phyloP scores from a whole-genome alignment of 208 protist species.

The Wallacemonas collosoma region DNA sequence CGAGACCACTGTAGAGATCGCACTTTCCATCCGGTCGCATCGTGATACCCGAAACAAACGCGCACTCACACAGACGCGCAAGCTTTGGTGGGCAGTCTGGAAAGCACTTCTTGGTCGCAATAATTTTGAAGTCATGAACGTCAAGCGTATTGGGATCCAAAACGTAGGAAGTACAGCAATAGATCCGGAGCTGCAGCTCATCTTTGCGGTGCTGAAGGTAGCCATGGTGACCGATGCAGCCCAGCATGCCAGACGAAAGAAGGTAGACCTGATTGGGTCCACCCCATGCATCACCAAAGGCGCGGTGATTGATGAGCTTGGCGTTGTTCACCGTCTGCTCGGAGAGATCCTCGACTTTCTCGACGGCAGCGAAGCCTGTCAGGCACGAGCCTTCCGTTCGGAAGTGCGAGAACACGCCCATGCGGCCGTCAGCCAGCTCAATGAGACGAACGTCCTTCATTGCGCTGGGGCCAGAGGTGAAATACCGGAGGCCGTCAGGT shows the following conservation, averaged over 20 bases:
- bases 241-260: slow-evolving; percentile 43
- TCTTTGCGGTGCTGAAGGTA: slow-evolving; percentile 42
- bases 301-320: slow-evolving; percentile 25
- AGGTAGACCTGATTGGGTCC: slow-evolving; percentile 52
- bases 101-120: slow-evolving; percentile 46
- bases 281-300: slow-evolving; percentile 51
- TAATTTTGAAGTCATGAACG: slow-evolving; percentile 53
- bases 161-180: slow-evolving; percentile 53
- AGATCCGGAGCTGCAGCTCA: slow-evolving; percentile 43
- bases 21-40: slow-evolving; percentile 49
- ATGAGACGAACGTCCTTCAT: slow-evolving; percentile 34
- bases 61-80: slow-evolving; percentile 34
- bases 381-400: slow-evolving; percentile 32
- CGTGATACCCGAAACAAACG: slow-evolving; percentile 48
- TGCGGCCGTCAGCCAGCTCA: slow-evolving; percentile 19
- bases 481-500: slow-evolving; percentile 27
- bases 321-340: slow-evolving; percentile 24
- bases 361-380: slow-evolving; percentile 25
- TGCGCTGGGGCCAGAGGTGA: slow-evolving; percentile 22
- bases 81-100: slow-evolving; percentile 35
- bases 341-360: slow-evolving; percentile 18
- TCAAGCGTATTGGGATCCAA: slow-evolving; percentile 45
- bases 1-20: slow-evolving; percentile 48
- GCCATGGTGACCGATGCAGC: slow-evolving; percentile 53
- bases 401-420: slow-evolving; percentile 31